These are phyloP conservation scores for Myriangium duriaei DNA, from an alignment of 2,329 filamentous ascomycete genomes.

Conservation along the genomic window DNA sequence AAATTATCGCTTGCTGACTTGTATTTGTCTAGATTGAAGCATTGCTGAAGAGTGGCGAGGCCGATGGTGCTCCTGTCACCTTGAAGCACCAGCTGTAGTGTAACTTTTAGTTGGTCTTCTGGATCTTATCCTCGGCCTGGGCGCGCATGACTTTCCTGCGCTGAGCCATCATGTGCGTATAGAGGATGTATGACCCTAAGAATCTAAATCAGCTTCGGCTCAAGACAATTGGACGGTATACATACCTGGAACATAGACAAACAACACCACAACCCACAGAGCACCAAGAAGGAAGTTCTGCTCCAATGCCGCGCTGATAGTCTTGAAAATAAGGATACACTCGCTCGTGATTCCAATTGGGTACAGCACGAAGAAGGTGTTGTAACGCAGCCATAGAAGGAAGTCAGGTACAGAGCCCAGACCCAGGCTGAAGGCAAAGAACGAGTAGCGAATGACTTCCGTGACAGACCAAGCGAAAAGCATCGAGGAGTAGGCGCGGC, in stretches of 20 bases:
- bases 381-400: constrained; percentile 74
- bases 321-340: constrained; percentile 61
- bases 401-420: constrained; percentile 43
- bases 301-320: constrained; percentile 47
- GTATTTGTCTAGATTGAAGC: constrained; percentile 4
- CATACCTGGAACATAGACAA: constrained; percentile 69
- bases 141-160: constrained; percentile 63
- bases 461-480: constrained; percentile 79
- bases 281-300: constrained; percentile 42
- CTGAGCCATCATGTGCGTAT: constrained; percentile 91
- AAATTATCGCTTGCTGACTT: constrained; percentile 1
- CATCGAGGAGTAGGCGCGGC: constrained; percentile 60
- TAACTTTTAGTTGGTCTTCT: constrained; percentile 4
- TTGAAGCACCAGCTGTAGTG: constrained; percentile 1
- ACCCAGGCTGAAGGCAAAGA: constrained; percentile 65
- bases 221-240: constrained; percentile 14
- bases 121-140: constrained; percentile 36
- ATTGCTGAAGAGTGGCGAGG: constrained; percentile 6
- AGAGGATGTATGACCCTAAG: constrained; percentile 65
- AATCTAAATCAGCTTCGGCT: constrained; percentile 14
- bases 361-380: constrained; percentile 87
- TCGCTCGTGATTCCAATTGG: constrained; percentile 85
- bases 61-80: constrained; percentile 1
- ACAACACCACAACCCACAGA: constrained; percentile 52
- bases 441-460: constrained; percentile 86